Evolutionary conservation across 441 rosid genomes (phyloP).

Genomic region (Syzygium malaccense): DNA sequence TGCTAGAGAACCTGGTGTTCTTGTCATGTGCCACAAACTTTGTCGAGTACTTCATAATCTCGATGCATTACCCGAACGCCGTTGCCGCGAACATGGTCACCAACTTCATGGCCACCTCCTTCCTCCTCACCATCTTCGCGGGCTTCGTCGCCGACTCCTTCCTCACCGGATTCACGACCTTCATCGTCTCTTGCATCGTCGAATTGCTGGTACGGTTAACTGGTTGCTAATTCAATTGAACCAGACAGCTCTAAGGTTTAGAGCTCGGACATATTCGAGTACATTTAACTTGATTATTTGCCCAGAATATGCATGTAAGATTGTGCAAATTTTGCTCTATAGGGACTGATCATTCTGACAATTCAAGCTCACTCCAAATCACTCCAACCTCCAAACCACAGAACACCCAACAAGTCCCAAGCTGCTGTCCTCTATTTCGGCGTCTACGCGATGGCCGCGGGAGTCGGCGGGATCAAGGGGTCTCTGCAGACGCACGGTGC

Average conservation of each 20-base stretch:
- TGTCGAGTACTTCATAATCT: conserved; percentile 30
- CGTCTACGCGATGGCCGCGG: conserved; percentile 38
- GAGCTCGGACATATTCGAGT: not conserved
- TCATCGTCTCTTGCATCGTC: conserved; percentile 26
- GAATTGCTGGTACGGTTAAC: conserved; percentile 30
- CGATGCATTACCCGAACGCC: conserved; percentile 48
- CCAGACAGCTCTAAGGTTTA: not conserved
- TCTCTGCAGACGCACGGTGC: conserved; percentile 54
- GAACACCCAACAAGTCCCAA: conserved; percentile 22
- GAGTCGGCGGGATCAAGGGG: conserved; percentile 57
- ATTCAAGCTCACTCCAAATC: conserved; percentile 32
- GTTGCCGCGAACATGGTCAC: conserved; percentile 53
- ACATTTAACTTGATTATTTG: not conserved
- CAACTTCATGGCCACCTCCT: conserved; percentile 52
- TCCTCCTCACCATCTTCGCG: conserved; percentile 47
- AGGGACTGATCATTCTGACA: conserved; percentile 46
- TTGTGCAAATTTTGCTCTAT: not conserved
- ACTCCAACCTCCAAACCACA: conserved; percentile 25
- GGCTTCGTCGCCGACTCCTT: conserved; percentile 54
- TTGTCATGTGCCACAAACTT: conserved; percentile 40
- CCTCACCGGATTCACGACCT: conserved; percentile 37
- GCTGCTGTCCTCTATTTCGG: conserved; percentile 35
- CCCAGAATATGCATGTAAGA: not conserved
- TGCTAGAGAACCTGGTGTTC: conserved; percentile 59
- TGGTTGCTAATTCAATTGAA: not conserved